Base-by-base conservation (phyloP, 805 yeast species). In the Myxozyma melibiosi region DNA sequence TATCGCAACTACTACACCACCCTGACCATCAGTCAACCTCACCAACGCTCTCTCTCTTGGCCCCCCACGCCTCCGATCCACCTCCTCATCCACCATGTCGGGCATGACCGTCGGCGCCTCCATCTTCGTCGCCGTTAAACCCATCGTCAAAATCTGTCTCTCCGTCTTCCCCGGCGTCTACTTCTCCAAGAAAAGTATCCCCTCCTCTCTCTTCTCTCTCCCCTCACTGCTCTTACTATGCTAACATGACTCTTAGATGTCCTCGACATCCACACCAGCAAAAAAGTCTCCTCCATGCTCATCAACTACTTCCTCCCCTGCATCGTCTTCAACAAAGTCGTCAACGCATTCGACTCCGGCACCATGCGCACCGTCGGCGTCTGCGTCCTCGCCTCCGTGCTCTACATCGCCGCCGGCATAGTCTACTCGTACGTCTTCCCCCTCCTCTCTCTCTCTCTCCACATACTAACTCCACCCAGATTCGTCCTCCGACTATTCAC, bases 101-200 rank as follows among this genome's bases (percentile, higher is more conserved):
- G 13, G 53, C 5, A 57, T 65, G 55, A 51, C 77, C 1, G 65
- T 85, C 31, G 92, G 94, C 16, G 77, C 78, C 38, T 82, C 88
- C 35, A 85, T 90, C 4, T 89, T 86, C 73, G 79, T 88, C 24
- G 82, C 96, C 0, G 84, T 86, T 54, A 89, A 88, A 74, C 96
- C 96, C n/a, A 84, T 89, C 56, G 78, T 88, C 72, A 90, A 90
- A 71, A 86, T 89, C 63, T 86, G 88, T 66, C 73, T 86, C 63
- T 85, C 87, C 67, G 80, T 87, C 4, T 83, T 78, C 3, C 71
- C 83, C 13, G 96, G 96, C 9, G 86, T 76, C 62, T 68, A 76
- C 39, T 72, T 90, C 5, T 88, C 92, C 2, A 80, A 76, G 58
- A 77, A 73, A 62, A 84, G 86, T 65, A 79, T 86, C 25, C 16